A percentile compares a stretch with the other conserved stretches of the same genome.
Evolutionary conservation across 1,284 basidiomycete species (phyloP).

Genomic region (Lentinula novae-zelandiae): DNA sequence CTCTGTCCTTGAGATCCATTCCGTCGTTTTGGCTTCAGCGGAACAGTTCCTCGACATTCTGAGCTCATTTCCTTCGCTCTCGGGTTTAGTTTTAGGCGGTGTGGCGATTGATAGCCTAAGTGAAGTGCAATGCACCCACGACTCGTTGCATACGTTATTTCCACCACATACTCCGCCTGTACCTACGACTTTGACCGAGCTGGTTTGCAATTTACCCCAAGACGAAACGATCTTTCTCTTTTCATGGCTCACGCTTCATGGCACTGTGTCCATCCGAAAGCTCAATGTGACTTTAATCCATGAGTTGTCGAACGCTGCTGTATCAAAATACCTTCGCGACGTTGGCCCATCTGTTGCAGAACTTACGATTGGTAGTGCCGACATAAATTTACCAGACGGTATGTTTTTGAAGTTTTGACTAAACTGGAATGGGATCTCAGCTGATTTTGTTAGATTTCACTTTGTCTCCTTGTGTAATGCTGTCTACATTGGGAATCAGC

Average conservation of each 20-base stretch:
- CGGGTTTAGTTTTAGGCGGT: neutral
- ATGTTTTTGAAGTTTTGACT: neutral
- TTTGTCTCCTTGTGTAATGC: conserved; percentile 1
- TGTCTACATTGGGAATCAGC: neutral
- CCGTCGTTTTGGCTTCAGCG: neutral
- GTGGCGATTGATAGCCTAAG: neutral
- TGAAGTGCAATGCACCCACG: neutral
- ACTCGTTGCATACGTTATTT: neutral
- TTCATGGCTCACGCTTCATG: neutral
- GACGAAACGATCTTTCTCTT: neutral
- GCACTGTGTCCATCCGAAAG: neutral
- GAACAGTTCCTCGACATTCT: neutral
- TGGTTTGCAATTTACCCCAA: neutral
- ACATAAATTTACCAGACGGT: neutral
- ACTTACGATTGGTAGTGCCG: neutral
- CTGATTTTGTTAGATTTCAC: neutral
- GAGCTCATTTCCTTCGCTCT: neutral
- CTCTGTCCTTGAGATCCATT: neutral
- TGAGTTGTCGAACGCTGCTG: neutral
- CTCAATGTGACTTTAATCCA: neutral
- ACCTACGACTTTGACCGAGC: neutral
- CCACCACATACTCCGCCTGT: neutral
- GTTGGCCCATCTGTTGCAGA: neutral
- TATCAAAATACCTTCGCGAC: neutral
- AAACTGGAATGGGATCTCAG: neutral